phyloP scores from a whole-genome alignment of 2,329 filamentous ascomycete genomes.

The Dichotomopilus funicola region DNA sequence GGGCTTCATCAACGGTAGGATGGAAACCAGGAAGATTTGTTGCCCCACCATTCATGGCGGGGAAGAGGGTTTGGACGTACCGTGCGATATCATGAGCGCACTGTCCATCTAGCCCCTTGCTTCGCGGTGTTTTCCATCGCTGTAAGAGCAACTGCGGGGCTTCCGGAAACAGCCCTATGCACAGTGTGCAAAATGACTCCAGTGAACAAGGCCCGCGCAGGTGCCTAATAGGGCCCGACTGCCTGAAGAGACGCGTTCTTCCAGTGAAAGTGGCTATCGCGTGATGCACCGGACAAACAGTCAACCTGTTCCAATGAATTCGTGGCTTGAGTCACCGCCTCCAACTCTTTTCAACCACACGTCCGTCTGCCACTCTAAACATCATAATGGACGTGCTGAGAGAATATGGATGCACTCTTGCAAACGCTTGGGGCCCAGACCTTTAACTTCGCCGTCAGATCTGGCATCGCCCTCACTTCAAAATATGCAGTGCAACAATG shows the following conservation, averaged over 20 bases:
- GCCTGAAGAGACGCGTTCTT: not conserved
- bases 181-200: slow-evolving; percentile 3
- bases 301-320: too few relatives aligned
- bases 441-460: slow-evolving; percentile 86
- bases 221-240: slow-evolving; percentile 7
- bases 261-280: not conserved
- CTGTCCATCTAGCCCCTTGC: not conserved
- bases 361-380: not conserved
- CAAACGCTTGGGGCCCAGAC: slow-evolving; percentile 57
- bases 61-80: slow-evolving; percentile 10
- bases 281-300: too few relatives aligned
- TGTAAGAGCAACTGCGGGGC: not conserved
- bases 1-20: not conserved
- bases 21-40: slow-evolving; percentile 14
- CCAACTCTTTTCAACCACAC: not conserved
- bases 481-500: slow-evolving; percentile 80
- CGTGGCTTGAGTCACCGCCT: not conserved
- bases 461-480: slow-evolving; percentile 78
- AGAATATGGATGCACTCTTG: slow-evolving; percentile 63
- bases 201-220: not conserved
- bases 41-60: slow-evolving; percentile 21
- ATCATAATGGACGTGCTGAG: slow-evolving; percentile 15
- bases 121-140: not conserved
- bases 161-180: not conserved
- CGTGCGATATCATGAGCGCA: not conserved